Evolutionary conservation across 805 yeast species (phyloP).

Genomic region (Myxozyma mucilagina): DNA sequence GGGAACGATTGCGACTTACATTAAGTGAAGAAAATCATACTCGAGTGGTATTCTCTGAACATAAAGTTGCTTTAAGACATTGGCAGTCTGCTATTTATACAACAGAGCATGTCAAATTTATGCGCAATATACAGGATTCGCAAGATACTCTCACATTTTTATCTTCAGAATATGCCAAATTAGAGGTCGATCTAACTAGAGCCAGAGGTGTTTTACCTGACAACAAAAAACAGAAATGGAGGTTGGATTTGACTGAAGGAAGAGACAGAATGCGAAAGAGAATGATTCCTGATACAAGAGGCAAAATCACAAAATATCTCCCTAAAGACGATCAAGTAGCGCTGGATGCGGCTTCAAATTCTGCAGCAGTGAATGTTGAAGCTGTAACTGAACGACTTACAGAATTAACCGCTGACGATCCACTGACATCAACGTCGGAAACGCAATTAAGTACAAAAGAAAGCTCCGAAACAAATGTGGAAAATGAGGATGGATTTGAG

Average conservation of each 20-base stretch:
- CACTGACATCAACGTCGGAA: not conserved
- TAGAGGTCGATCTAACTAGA: conserved; percentile 49
- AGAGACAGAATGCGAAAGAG: conserved; percentile 65
- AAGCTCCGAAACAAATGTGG: conserved; percentile 26
- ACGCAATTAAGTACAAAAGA: not conserved
- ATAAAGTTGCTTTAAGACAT: conserved; percentile 23
- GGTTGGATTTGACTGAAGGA: conserved; percentile 69
- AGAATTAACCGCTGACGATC: conserved; percentile 6
- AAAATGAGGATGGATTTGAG: conserved; percentile 36
- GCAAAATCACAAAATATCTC: conserved; percentile 48
- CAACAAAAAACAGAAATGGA: conserved; percentile 43
- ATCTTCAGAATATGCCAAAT: conserved; percentile 49
- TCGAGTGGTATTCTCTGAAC: conserved; percentile 18
- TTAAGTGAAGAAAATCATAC: conserved; percentile 17
- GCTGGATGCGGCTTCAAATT: not conserved
- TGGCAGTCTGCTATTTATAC: conserved; percentile 36
- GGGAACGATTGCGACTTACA: conserved; percentile 22
- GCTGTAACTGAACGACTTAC: conserved; percentile 11
- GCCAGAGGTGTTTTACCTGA: conserved; percentile 33
- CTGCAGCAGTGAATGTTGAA: not conserved
- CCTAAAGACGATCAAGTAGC: conserved; percentile 38
- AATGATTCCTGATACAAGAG: conserved; percentile 55
- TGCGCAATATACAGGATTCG: conserved; percentile 62
- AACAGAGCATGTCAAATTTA: conserved; percentile 45
- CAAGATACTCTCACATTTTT: conserved; percentile 58